Base-by-base conservation (phyloP, 441 rosid genomes). In the Manihot esculenta region DNA sequence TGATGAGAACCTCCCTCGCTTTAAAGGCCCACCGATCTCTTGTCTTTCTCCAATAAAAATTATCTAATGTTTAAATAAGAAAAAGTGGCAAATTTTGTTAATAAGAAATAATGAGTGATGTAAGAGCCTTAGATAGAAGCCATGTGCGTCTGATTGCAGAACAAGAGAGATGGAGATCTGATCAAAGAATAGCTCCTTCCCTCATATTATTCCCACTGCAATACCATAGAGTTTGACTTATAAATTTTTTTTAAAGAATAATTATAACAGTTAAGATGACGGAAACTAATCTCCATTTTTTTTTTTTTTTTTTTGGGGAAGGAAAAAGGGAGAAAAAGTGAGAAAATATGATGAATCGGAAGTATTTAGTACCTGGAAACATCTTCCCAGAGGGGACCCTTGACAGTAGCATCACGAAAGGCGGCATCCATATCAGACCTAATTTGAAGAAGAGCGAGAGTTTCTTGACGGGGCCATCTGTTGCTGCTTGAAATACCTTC, bases 371-470 rank as follows among this genome's bases (percentile, higher is more conserved):
- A 91, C 97, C 95, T 88, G 75, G 97, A 89, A 47, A 91, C 88
- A 56, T 87, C 87, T 79, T 88, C 97, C 97, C 97, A 92, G 10
- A 92, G 89, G 47, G 95, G 95, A 66, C 88, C 90, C 77, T 92
- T 92, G 64, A 87, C 82, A 74, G 93, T 79, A 78, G 97, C 89
- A 69, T 89, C 95, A 30, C 89, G 92, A 75, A 91, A 91, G 61
- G 71, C 72, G 8, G 87, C 86, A 68, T 89, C 93, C 97, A 91
- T 91, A 17, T 91, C 97, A 42, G 93, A 88, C 89, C 97, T 85
- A 83, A 89, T 89, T 76, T 76, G 83, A 56, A 91, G 83, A 62
- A 91, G 93, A 18, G 90, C 90, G 42, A 88, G 76, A n/a, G 97
- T 89, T 74, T 91, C 93, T 81, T 86, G 93, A 66, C 93, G 82